Evolutionary conservation across 2,329 filamentous ascomycete genomes (phyloP).

Genomic region (Diaporthe amygdali): DNA sequence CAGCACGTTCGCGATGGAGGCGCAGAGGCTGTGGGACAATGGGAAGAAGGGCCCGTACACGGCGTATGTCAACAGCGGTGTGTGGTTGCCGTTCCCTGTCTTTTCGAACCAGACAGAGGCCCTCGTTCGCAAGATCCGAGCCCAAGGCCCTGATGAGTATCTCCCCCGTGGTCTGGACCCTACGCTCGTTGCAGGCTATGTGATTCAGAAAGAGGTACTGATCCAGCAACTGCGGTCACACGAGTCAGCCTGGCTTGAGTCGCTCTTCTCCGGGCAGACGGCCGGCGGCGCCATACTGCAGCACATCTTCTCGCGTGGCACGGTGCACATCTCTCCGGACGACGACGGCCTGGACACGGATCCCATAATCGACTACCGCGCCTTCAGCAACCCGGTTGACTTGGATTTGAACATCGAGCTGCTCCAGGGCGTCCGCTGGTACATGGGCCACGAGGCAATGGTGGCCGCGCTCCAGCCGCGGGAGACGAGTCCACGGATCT

Average conservation of each 20-base stretch:
- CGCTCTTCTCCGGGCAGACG: neutral
- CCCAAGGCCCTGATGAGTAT: neutral
- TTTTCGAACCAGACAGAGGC: constrained; percentile 2
- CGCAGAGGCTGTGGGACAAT: neutral
- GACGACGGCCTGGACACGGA: constrained; percentile 38
- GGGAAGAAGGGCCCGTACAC: neutral
- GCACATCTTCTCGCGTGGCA: constrained; percentile 12
- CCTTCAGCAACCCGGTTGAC: constrained; percentile 44
- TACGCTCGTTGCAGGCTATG: neutral
- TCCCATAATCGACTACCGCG: constrained; percentile 45
- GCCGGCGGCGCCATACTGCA: neutral
- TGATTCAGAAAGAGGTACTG: neutral
- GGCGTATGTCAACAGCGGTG: constrained; percentile 3
- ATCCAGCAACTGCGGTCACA: neutral
- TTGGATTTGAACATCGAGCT: constrained; percentile 43
- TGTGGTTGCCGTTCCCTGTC: constrained; percentile 9
- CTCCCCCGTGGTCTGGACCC: neutral
- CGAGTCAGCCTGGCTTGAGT: neutral
- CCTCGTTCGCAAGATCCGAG: neutral
- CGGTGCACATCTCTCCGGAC: constrained; percentile 33
- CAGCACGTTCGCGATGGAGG: neutral
- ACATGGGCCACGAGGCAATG: constrained; percentile 20
- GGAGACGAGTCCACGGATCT: neutral
- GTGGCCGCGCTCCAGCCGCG: neutral
- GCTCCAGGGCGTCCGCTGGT: constrained; percentile 41